These are phyloP conservation scores for Pulveroboletus sp. DNA, from an alignment of 1,284 basidiomycete species.

Conservation along the genomic window DNA sequence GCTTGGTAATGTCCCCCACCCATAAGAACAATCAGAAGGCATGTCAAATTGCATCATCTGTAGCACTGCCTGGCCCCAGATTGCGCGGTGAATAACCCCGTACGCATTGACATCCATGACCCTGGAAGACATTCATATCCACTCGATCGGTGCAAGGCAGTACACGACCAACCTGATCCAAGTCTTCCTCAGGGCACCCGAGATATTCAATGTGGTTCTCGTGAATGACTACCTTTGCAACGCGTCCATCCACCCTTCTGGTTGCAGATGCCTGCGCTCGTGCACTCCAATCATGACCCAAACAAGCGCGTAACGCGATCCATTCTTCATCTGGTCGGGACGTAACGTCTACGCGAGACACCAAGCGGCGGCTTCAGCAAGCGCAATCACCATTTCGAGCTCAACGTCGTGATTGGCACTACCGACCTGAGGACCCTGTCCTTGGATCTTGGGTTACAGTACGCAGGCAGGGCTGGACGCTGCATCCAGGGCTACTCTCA, in stretches of 20 bases:
- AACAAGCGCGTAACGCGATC: not conserved
- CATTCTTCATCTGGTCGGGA: not conserved
- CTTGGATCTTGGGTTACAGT: constrained; percentile 30
- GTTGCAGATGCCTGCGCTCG: no score
- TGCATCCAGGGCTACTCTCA: not conserved
- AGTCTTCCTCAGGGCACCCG: constrained; percentile 62
- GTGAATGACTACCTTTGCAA: not conserved
- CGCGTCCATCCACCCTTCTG: not conserved
- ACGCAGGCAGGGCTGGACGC: not conserved
- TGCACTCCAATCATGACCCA: not conserved
- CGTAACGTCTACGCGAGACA: constrained; percentile 48
- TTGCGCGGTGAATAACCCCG: not conserved
- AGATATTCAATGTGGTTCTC: no score
- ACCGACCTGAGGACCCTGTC: not conserved
- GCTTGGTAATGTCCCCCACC: constrained; percentile 76
- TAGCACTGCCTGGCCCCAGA: not conserved
- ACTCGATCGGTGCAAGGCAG: constrained; percentile 21
- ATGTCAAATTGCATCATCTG: constrained; percentile 31
- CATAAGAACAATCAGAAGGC: constrained; percentile 75
- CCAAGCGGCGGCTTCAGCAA: not conserved
- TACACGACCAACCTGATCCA: constrained; percentile 64
- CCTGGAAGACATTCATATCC: not conserved
- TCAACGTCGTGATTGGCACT: not conserved
- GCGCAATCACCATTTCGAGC: not conserved
- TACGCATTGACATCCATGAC: not conserved